Conservation (phyloP, 352 stramenopile species). For the Globisporangium cystogenes region DNA sequence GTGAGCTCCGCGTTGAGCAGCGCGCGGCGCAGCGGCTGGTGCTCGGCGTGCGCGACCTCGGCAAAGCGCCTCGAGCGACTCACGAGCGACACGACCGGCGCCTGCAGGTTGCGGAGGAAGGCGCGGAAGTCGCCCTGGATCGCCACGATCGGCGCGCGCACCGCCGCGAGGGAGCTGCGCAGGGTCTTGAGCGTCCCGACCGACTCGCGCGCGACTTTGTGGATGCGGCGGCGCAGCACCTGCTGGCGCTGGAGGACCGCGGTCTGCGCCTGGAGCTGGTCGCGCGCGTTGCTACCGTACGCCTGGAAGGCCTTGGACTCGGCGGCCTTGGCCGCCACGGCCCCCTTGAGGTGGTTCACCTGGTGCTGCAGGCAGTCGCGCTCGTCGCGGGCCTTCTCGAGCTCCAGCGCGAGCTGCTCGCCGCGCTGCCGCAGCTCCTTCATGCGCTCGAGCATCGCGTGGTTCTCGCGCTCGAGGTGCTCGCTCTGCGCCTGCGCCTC, state of each 20-base stretch:
- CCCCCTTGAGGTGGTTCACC: conserved; percentile 64
- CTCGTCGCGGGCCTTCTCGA: conserved; percentile 47
- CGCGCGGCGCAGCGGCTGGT: conserved; percentile 40
- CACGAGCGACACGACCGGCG: conserved; percentile 47
- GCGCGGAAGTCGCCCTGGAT: conserved; percentile 46
- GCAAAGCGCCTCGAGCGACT: conserved; percentile 39
- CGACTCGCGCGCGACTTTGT: conserved; percentile 36
- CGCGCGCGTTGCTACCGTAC: conserved; percentile 52
- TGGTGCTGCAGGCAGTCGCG: conserved; percentile 62
- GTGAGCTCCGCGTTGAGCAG: conserved; percentile 35
- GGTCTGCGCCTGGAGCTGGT: conserved; percentile 58
- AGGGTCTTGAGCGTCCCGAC: conserved; percentile 31
- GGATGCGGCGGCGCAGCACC: conserved; percentile 43
- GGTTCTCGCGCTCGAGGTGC: conserved; percentile 46
- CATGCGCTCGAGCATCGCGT: conserved; percentile 45
- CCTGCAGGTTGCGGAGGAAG: conserved; percentile 43
- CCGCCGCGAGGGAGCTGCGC: conserved; percentile 31
- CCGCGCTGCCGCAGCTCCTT: conserved; percentile 31
- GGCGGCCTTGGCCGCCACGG: conserved; percentile 59
- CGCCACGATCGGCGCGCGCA: conserved; percentile 43
- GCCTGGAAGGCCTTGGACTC: conserved; percentile 70
- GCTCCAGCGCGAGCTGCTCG: conserved; percentile 29
- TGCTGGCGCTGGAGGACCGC: conserved; percentile 44
- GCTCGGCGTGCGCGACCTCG: conserved; percentile 41
- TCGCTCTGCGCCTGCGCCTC: conserved; percentile 59